Evolutionary conservation across 1,139 yeast genomes (phyloP).

Genomic region (Kluyveromyces sp.): DNA sequence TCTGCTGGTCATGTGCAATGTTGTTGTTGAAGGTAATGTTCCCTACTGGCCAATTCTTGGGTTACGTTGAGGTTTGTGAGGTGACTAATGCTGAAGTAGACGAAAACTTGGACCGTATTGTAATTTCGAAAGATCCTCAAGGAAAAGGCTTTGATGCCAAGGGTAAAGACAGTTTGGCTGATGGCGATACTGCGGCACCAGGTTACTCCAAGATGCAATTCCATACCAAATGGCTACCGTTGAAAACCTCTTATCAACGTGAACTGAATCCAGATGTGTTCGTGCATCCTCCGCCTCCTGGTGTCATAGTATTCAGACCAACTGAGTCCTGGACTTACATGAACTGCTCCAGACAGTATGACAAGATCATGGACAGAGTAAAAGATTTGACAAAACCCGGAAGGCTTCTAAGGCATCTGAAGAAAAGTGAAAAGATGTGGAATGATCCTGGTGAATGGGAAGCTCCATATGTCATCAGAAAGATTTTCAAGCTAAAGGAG

Average conservation of each 20-base stretch:
- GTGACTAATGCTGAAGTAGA: constrained; percentile 50
- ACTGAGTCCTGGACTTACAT: constrained; percentile 77
- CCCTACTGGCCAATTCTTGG: constrained; percentile 79
- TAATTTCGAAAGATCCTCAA: constrained; percentile 13
- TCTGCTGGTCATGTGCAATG: constrained; percentile 74
- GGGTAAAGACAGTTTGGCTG: neutral
- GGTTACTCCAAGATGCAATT: constrained; percentile 33
- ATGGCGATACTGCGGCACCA: neutral
- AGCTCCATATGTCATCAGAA: constrained; percentile 20
- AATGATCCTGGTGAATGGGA: constrained; percentile 65
- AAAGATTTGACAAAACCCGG: constrained; percentile 58
- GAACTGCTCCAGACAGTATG: constrained; percentile 69
- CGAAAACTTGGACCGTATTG: constrained; percentile 14
- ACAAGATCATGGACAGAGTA: constrained; percentile 61
- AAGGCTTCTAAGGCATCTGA: constrained; percentile 37
- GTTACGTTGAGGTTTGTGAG: constrained; percentile 65
- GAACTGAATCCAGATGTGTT: constrained; percentile 51
- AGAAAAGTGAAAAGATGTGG: constrained; percentile 78
- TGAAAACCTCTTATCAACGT: constrained; percentile 39
- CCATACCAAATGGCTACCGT: constrained; percentile 78
- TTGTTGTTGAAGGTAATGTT: constrained; percentile 68
- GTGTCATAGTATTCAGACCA: constrained; percentile 80
- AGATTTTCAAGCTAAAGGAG: constrained; percentile 33
- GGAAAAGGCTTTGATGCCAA: neutral
- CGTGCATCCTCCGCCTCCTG: constrained; percentile 79